Evolutionary conservation across 2,329 filamentous ascomycete genomes (phyloP).

Genomic region (Aschersonia sp.): DNA sequence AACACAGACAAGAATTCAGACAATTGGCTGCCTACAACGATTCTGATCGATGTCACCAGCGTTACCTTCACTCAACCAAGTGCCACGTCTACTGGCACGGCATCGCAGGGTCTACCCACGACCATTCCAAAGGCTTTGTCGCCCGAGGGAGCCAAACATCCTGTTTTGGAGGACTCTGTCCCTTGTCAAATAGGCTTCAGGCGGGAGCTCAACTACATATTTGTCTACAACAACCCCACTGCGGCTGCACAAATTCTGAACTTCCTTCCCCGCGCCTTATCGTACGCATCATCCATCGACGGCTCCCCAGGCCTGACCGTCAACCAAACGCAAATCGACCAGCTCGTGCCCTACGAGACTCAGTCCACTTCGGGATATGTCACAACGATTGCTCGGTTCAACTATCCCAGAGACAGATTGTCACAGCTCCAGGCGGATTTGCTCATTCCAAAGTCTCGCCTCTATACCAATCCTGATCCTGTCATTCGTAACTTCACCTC

Average conservation of each 20-base stretch:
- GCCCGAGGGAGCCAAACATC: conserved; percentile 41
- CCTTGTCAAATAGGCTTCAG: conserved; percentile 78
- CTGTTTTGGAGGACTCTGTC: conserved; percentile 47
- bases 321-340: conserved; percentile 22
- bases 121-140: conserved; percentile 62
- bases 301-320: conserved; percentile 5
- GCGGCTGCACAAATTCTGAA: conserved; percentile 78
- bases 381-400: conserved; percentile 56
- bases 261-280: conserved; percentile 57
- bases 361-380: conserved; percentile 56
- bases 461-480: conserved; percentile 57
- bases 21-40: conserved; percentile 41
- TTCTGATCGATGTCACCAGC: conserved; percentile 37
- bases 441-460: conserved; percentile 51
- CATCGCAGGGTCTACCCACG: conserved; percentile 43
- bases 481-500: conserved; percentile 60
- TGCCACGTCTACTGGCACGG: conserved; percentile 23
- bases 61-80: conserved; percentile 17
- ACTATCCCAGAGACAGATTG: conserved; percentile 50
- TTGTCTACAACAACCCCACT: conserved; percentile 56
- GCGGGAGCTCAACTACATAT: conserved; percentile 68
- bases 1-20: conserved; percentile 24
- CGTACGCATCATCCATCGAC: conserved; percentile 38
- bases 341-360: conserved; percentile 66
- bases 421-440: conserved; percentile 48